Conservation (phyloP, 2,329 filamentous ascomycete genomes). For the Dactylellina haptotyla region DNA sequence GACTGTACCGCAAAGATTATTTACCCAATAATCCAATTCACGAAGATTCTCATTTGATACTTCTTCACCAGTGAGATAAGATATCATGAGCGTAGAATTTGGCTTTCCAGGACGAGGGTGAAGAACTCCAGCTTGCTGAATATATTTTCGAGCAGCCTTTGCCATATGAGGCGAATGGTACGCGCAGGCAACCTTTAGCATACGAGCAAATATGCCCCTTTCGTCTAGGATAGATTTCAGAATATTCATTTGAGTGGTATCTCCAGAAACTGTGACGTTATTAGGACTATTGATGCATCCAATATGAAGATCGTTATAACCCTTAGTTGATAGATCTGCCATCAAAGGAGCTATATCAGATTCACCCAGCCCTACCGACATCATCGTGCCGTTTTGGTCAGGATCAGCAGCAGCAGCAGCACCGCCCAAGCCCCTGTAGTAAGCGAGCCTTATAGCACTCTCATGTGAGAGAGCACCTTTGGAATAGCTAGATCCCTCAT, state of each 20-base stretch:
- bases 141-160: slow-evolving; percentile 59
- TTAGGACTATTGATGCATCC: slow-evolving; percentile 58
- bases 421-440: slow-evolving; percentile 24
- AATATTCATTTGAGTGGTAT: slow-evolving; percentile 58
- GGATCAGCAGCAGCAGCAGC: slow-evolving; percentile 9
- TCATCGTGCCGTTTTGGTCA: slow-evolving; percentile 60
- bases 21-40: slow-evolving; percentile 27
- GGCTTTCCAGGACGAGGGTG: neutral
- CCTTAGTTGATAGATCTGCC: slow-evolving; percentile 10
- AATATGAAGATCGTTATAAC: slow-evolving; percentile 14
- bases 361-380: slow-evolving; percentile 61
- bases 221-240: slow-evolving; percentile 17
- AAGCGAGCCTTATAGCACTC: slow-evolving; percentile 29
- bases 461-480: slow-evolving; percentile 29
- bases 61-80: slow-evolving; percentile 17
- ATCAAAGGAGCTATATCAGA: slow-evolving; percentile 57
- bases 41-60: slow-evolving; percentile 1
- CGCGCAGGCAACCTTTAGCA: slow-evolving; percentile 62
- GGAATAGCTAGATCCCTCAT: slow-evolving; percentile 17
- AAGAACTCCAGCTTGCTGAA: slow-evolving; percentile 25
- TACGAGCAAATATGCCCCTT: slow-evolving; percentile 58
- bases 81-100: slow-evolving; percentile 13
- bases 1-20: slow-evolving; percentile 11
- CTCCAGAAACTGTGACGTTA: slow-evolving; percentile 59
- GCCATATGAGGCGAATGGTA: slow-evolving; percentile 64